Conservation (phyloP, 805 yeast genomes). For the Ogataea glucozyma region DNA sequence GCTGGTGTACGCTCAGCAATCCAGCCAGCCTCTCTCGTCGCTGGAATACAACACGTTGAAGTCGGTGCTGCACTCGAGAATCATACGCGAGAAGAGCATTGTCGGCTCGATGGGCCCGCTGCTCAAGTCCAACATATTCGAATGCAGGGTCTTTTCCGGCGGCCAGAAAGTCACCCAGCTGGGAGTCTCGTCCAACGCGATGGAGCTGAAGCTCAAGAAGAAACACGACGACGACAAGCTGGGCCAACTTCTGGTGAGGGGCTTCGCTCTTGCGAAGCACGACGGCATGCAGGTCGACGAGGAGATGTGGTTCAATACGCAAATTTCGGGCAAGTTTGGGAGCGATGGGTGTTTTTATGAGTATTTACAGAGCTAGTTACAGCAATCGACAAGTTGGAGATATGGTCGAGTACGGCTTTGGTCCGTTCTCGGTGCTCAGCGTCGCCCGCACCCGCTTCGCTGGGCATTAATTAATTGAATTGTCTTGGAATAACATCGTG, state of each 20-base stretch:
- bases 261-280: conserved; percentile 62
- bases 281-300: conserved; percentile 35
- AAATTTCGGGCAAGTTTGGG: conserved; percentile 61
- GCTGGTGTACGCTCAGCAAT: conserved; percentile 40
- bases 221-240: conserved; percentile 38
- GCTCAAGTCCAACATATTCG: conserved; percentile 58
- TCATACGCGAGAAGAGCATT: conserved; percentile 51
- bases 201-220: conserved; percentile 56
- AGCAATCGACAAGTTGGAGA: too few species aligned
- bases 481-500: conserved; percentile 37
- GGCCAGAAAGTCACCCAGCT: conserved; percentile 33
- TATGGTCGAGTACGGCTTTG: too few species aligned
- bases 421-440: too few species aligned
- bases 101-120: conserved; percentile 57
- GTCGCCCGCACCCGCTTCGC: too few species aligned
- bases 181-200: conserved; percentile 61
- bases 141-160: conserved; percentile 50
- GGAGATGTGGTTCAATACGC: conserved; percentile 51
- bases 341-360: conserved; percentile 71
- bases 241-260: conserved; percentile 60
- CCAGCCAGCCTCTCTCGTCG: conserved; percentile 20
- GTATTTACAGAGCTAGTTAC: background rate
- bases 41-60: conserved; percentile 40
- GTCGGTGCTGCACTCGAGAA: conserved; percentile 48
- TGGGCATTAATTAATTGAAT: conserved; percentile 26